A percentile compares a stretch with the other conserved stretches of the same genome.
Conservation (phyloP, 352 stramenopile species). For the Phytophthora meadii region DNA sequence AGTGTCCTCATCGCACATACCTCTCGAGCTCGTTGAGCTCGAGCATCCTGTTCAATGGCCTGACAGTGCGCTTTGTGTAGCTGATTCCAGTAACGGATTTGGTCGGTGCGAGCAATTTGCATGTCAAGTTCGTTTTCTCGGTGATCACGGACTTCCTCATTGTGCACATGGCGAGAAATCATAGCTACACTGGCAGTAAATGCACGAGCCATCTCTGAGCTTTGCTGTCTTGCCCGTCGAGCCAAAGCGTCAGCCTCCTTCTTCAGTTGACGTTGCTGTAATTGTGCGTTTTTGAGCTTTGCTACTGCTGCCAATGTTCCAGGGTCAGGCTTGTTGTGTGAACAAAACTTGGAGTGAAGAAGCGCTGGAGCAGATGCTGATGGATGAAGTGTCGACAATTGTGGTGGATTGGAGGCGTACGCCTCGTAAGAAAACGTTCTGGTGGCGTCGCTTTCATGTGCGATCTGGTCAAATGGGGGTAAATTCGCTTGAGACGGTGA, state of each 20-base stretch:
- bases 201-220: conserved; percentile 57
- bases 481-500: conserved; percentile 24
- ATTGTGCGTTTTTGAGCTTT: conserved; percentile 48
- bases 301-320: conserved; percentile 21
- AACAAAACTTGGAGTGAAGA: conserved; percentile 33
- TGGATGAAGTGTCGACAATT: conserved; percentile 7
- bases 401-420: conserved; percentile 37
- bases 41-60: conserved; percentile 53
- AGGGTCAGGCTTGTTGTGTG: conserved; percentile 27
- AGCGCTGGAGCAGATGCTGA: conserved; percentile 37
- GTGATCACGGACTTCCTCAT: conserved; percentile 66
- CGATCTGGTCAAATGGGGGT: conserved; percentile 54
- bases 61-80: conserved; percentile 64
- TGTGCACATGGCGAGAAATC: conserved; percentile 78
- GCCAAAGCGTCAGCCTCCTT: conserved; percentile 31
- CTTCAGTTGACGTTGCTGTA: conserved; percentile 37
- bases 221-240: conserved; percentile 47
- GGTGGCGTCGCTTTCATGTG: conserved; percentile 46
- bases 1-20: conserved; percentile 68
- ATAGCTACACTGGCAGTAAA: conserved; percentile 77
- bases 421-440: conserved; percentile 58
- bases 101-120: conserved; percentile 54
- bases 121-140: conserved; percentile 47
- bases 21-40: conserved; percentile 42
- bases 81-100: conserved; percentile 54